phyloP scores from a whole-genome alignment of 768 basidiomycete genomes.

The Phaffia tasmanica region DNA sequence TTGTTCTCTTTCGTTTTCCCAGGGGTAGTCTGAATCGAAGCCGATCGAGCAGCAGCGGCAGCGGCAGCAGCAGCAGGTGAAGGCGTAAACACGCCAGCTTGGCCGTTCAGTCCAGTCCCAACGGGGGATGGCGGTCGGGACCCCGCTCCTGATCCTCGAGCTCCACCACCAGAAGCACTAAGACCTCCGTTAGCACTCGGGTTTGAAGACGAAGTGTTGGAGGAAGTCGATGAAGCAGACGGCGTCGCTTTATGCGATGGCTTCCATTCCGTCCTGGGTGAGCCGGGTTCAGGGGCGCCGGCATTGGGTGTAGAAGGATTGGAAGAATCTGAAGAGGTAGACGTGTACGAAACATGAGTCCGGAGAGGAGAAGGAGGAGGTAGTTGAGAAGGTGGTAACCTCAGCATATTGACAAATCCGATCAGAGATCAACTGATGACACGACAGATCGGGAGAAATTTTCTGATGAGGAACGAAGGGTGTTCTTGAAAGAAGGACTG shows the following conservation, averaged over 20 bases:
- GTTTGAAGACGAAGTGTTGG: constrained; percentile 4
- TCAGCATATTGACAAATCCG: no score
- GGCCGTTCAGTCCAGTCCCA: background rate
- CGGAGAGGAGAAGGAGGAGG: constrained; percentile 14
- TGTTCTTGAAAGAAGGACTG: no score
- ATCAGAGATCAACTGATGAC: background rate
- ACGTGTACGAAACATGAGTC: background rate
- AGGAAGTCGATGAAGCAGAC: background rate
- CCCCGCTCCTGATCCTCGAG: no score
- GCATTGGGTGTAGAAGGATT: background rate
- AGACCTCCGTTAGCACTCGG: background rate
- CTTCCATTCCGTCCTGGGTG: background rate
- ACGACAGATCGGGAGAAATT: background rate
- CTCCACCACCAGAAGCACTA: no score
- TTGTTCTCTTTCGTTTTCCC: background rate
- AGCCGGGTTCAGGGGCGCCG: background rate
- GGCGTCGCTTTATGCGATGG: background rate
- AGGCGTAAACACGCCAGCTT: constrained; percentile 4
- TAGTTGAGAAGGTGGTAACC: background rate
- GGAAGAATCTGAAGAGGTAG: background rate
- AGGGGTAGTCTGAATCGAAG: background rate
- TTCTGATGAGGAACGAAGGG: no score
- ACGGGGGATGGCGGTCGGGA: background rate
- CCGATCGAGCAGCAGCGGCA: background rate
- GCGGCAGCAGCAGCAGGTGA: constrained; percentile 1